These are phyloP conservation scores for Thymus quinquecostatus DNA, from an alignment of 257 asterid genomes.

Conservation along the genomic window DNA sequence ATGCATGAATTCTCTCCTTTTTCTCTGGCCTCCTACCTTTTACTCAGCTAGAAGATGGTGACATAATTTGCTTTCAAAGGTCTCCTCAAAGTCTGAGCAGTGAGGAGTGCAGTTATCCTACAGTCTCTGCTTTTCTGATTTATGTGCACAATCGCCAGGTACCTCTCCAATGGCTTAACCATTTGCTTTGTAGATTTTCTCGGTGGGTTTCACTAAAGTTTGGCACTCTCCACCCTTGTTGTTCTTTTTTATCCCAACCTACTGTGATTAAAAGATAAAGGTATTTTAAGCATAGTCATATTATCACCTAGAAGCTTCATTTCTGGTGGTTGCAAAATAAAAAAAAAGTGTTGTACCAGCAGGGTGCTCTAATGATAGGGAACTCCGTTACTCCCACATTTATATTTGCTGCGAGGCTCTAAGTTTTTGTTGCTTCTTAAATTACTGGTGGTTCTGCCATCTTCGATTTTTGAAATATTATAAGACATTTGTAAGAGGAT, in stretches of 20 bases:
- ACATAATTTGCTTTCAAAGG: conserved; percentile 75
- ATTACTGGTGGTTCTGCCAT: not conserved
- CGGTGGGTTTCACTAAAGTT: conserved; percentile 12
- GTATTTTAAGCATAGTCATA: not conserved
- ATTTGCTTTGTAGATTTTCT: conserved; percentile 17
- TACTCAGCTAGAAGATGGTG: conserved; percentile 82
- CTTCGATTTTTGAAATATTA: conserved; percentile 1
- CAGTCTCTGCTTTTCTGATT: conserved; percentile 71
- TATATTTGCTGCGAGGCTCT: not conserved
- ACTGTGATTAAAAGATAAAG: not conserved
- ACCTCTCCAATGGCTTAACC: conserved; percentile 25
- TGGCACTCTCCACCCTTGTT: conserved; percentile 8
- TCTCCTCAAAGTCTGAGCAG: conserved; percentile 47
- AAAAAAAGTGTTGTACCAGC: not conserved
- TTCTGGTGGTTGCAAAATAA: conserved; percentile 15
- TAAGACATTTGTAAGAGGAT: not conserved
- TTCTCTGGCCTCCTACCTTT: conserved; percentile 28
- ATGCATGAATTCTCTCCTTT: conserved; percentile 2
- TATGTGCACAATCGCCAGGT: conserved; percentile 85
- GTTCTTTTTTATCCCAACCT: not conserved
- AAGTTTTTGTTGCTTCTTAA: conserved; percentile 17
- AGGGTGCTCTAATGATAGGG: not conserved
- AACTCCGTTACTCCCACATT: not conserved
- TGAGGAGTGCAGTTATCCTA: conserved; percentile 63
- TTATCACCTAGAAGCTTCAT: conserved; percentile 3